Conservation (phyloP, 2,329 filamentous ascomycete genomes). For the Gnomoniopsis smithogilvyi region DNA sequence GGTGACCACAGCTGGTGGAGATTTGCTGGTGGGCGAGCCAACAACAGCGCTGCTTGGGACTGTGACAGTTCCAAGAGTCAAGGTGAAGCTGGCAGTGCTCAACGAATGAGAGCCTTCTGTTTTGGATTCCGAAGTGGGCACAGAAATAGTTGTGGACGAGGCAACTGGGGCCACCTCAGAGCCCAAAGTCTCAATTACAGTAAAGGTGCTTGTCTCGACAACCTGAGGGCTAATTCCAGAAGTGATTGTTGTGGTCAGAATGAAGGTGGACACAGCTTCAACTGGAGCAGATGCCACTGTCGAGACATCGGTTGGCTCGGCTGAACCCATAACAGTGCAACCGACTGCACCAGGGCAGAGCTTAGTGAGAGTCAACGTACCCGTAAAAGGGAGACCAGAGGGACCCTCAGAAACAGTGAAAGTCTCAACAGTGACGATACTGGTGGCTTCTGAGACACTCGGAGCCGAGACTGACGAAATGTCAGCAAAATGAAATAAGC, state of each 20-base stretch:
- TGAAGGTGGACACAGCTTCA: constrained; percentile 13
- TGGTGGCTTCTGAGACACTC: background rate
- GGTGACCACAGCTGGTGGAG: background rate
- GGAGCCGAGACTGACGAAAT: background rate
- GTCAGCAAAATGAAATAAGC: background rate
- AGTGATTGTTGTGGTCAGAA: constrained; percentile 18
- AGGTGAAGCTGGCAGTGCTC: constrained; percentile 22
- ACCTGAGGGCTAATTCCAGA: constrained; percentile 17
- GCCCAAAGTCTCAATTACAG: constrained; percentile 14
- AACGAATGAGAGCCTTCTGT: constrained; percentile 2
- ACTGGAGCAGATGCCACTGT: constrained; percentile 7
- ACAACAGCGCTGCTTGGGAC: background rate
- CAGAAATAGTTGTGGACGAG: background rate
- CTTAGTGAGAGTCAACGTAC: constrained; percentile 20
- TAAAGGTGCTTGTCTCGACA: constrained; percentile 16
- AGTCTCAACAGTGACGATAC: constrained; percentile 5
- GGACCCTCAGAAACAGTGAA: constrained; percentile 8
- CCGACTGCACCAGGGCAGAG: background rate
- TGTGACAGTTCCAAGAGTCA: constrained; percentile 14
- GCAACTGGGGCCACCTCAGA: background rate
- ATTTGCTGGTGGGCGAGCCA: background rate
- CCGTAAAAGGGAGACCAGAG: constrained; percentile 5
- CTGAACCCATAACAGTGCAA: background rate
- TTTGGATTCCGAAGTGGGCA: background rate
- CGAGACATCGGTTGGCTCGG: background rate